These are phyloP conservation scores for Amylostereum areolatum DNA, from an alignment of 1,284 basidiomycete genomes.

Conservation along the genomic window DNA sequence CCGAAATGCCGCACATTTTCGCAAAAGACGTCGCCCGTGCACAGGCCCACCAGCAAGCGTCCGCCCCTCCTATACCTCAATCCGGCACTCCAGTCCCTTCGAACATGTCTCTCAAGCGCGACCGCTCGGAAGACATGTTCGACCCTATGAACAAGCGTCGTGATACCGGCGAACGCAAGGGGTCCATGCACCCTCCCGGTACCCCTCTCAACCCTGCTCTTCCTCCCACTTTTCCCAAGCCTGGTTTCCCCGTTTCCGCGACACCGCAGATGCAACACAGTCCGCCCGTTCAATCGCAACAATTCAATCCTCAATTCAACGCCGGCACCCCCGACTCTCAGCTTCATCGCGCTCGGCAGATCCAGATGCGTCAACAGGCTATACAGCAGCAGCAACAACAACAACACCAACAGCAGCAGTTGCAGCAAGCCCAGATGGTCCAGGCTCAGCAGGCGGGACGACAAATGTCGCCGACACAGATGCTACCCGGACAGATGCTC, in stretches of 20 bases:
- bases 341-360: conserved; percentile 37
- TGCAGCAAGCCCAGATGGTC: conserved; percentile 2
- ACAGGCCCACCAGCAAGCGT: conserved; percentile 20
- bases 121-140: conserved; percentile 44
- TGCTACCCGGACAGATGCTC: conserved; percentile 3
- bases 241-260: conserved; percentile 7
- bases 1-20: conserved; percentile 53
- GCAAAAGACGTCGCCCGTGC: conserved; percentile 56
- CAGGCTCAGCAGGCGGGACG: conserved; percentile 18
- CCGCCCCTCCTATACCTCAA: not conserved
- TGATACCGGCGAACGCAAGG: conserved; percentile 61
- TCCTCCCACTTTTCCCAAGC: conserved; percentile 8
- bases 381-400: conserved; percentile 24
- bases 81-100: conserved; percentile 9
- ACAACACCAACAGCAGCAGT: conserved; percentile 19
- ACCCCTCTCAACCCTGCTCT: conserved; percentile 16
- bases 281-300: conserved; percentile 16
- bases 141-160: conserved; percentile 49
- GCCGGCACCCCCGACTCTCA: conserved; percentile 26
- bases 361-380: conserved; percentile 38
- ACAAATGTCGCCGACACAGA: conserved; percentile 38
- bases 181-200: conserved; percentile 16
- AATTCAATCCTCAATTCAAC: conserved; percentile 15
- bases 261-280: conserved; percentile 7
- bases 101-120: conserved; percentile 45